These are phyloP conservation scores for Neopestalotiopsis sp. DNA, from an alignment of 2,329 filamentous ascomycete genomes.

Conservation along the genomic window DNA sequence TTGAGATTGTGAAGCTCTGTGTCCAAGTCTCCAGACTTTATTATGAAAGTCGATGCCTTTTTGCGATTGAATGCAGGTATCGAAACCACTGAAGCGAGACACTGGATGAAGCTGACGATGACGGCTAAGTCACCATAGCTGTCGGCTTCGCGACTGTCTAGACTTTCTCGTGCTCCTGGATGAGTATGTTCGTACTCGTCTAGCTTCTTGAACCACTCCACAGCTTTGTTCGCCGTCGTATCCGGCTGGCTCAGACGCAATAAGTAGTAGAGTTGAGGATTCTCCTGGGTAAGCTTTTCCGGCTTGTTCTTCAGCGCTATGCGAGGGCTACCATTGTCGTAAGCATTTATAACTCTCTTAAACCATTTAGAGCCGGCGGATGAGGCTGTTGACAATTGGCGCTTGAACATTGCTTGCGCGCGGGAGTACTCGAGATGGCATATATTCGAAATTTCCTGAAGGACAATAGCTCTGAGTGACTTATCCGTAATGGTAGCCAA, in stretches of 20 bases:
- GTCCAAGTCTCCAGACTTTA: constrained; percentile 39
- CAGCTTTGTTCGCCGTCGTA: constrained; percentile 40
- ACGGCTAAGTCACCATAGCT: constrained; percentile 43
- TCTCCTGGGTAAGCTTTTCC: constrained; percentile 40
- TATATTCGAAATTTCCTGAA: constrained; percentile 53
- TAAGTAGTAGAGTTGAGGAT: constrained; percentile 50
- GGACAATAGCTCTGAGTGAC: constrained; percentile 37
- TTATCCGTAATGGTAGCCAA: constrained; percentile 37
- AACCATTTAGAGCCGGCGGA: constrained; percentile 47
- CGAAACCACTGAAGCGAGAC: constrained; percentile 38
- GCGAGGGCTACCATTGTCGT: constrained; percentile 43
- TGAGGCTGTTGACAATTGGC: constrained; percentile 41
- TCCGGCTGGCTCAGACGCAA: constrained; percentile 49
- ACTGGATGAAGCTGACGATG: constrained; percentile 45
- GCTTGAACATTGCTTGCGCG: constrained; percentile 45
- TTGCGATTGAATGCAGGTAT: constrained; percentile 46
- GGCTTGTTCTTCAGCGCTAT: constrained; percentile 48
- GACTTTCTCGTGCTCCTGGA: constrained; percentile 38
- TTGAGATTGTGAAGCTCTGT: constrained; percentile 45
- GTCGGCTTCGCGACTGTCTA: constrained; percentile 40
- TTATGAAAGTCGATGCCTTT: constrained; percentile 45
- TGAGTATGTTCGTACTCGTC: constrained; percentile 41
- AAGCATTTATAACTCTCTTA: constrained; percentile 42
- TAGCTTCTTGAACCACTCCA: constrained; percentile 48
- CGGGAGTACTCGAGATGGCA: constrained; percentile 50